Evolutionary conservation across 352 stramenopile genomes (phyloP).

Genomic region (Pythium volutum): DNA sequence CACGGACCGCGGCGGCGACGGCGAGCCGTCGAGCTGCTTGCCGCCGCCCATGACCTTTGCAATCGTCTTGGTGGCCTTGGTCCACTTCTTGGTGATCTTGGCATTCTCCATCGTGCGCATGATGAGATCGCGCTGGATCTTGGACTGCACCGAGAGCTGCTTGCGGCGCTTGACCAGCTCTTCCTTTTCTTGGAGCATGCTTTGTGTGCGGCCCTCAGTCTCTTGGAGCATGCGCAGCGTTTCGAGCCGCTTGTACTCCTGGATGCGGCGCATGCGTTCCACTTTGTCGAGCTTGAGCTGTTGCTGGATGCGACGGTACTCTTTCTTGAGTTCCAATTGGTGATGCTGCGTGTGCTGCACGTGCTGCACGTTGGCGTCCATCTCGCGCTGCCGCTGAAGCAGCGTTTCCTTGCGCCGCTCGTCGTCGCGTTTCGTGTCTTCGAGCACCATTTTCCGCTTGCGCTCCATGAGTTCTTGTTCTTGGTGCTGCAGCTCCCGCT

Average conservation of each 20-base stretch:
- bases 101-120: conserved; percentile 87
- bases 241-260: conserved; percentile 91
- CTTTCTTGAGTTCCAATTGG: conserved; percentile 75
- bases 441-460: conserved; percentile 66
- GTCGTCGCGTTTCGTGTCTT: conserved; percentile 70
- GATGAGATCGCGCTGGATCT: conserved; percentile 89
- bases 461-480: conserved; percentile 70
- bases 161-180: conserved; percentile 77
- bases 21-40: conserved; percentile 30
- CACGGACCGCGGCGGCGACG: conserved; percentile 35
- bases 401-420: conserved; percentile 69
- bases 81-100: conserved; percentile 89
- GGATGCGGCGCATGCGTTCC: conserved; percentile 88
- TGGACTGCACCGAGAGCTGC: conserved; percentile 71
- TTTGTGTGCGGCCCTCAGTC: conserved; percentile 73
- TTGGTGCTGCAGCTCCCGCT: conserved; percentile 52
- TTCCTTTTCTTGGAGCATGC: conserved; percentile 82
- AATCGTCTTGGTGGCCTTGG: conserved; percentile 73
- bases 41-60: conserved; percentile 61
- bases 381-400: conserved; percentile 58
- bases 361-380: conserved; percentile 65
- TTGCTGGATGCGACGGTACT: conserved; percentile 79
- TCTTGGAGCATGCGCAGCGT: conserved; percentile 86
- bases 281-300: conserved; percentile 90
- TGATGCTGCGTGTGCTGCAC: conserved; percentile 67